These are phyloP conservation scores for Intubia oerlemansii DNA, from an alignment of 2,329 filamentous ascomycete genomes.

Conservation along the genomic window DNA sequence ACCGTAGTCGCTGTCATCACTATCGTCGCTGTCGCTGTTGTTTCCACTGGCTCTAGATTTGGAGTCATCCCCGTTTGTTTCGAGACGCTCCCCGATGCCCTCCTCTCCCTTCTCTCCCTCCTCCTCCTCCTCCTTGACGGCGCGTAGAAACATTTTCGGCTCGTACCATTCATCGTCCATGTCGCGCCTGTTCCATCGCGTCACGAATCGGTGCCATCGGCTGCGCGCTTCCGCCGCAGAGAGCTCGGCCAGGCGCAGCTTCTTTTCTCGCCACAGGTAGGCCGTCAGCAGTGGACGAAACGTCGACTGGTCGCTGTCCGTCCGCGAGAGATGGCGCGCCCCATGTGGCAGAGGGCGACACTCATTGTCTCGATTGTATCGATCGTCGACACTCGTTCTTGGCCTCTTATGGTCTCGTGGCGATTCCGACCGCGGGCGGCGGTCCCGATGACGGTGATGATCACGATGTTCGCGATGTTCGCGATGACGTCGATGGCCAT, in stretches of 20 bases:
- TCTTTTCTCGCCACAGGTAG: background rate
- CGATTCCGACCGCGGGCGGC: background rate
- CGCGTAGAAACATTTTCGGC: constrained; percentile 36
- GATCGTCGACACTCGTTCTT: too few relatives aligned
- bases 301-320: background rate
- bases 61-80: background rate
- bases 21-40: background rate
- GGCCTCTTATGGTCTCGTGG: background rate
- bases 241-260: background rate
- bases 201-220: constrained; percentile 82
- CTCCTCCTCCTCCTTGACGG: constrained; percentile 17
- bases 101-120: background rate
- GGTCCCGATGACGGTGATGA: too few relatives aligned
- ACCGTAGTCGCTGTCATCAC: too few relatives aligned
- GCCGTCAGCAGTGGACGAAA: background rate
- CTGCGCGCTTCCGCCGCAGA: constrained; percentile 52
- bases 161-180: constrained; percentile 89
- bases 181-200: constrained; percentile 81
- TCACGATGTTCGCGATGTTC: too few relatives aligned
- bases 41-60: too few relatives aligned
- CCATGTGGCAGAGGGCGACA: background rate
- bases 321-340: background rate
- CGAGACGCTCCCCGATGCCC: too few relatives aligned
- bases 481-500: too few relatives aligned
- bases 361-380: too few relatives aligned